These are phyloP conservation scores for Castanopsis chinensis DNA, from an alignment of 306 rosid species.

Conservation along the genomic window DNA sequence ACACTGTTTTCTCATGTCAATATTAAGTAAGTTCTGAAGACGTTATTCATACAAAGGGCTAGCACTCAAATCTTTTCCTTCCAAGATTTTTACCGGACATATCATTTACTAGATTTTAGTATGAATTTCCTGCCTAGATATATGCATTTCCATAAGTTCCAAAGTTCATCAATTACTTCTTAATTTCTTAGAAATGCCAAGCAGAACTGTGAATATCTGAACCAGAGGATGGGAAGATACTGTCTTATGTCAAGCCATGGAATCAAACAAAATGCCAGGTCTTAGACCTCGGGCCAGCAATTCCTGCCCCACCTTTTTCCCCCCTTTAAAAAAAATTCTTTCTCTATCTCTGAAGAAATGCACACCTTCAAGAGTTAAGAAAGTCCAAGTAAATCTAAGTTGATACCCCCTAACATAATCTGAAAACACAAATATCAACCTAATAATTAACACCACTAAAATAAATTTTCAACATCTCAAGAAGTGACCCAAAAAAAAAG, in stretches of 20 bases:
- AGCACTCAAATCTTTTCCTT: background rate
- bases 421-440: background rate
- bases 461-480: constrained; percentile 6
- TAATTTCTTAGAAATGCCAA: background rate
- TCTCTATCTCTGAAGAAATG: background rate
- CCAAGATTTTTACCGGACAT: background rate
- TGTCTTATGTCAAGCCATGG: background rate
- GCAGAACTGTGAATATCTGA: too few species aligned
- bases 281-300: background rate
- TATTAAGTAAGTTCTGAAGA: background rate
- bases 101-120: background rate
- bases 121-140: background rate
- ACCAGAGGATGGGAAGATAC: background rate
- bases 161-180: background rate
- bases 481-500: background rate
- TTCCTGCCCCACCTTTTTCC: fast-evolving
- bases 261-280: background rate
- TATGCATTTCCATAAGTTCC: background rate
- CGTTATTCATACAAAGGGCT: background rate
- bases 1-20: background rate
- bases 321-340: background rate
- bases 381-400: background rate
- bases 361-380: background rate
- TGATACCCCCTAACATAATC: background rate
- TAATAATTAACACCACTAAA: background rate